Conservation (phyloP, 805 yeast species). For the Hyphopichia homilentoma region DNA sequence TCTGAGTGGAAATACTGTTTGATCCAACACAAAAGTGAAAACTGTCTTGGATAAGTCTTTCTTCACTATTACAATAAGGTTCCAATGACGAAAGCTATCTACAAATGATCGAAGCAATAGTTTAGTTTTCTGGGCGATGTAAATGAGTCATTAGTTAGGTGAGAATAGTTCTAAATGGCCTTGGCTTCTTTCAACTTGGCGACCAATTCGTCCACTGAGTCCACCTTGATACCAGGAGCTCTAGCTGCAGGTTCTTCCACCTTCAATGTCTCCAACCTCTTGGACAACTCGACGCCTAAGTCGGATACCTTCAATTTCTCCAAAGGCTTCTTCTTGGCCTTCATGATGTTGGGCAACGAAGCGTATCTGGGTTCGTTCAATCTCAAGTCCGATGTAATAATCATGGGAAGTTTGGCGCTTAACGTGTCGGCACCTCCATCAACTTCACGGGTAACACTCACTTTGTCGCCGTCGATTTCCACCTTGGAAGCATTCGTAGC, state of each 20-base stretch:
- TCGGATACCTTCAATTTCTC: slow-evolving; percentile 61
- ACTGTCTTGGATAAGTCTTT: too few relatives aligned
- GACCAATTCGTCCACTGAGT: slow-evolving; percentile 76
- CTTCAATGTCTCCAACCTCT: slow-evolving; percentile 63
- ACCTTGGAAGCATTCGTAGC: slow-evolving; percentile 94
- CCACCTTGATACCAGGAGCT: slow-evolving; percentile 77
- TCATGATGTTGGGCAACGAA: slow-evolving; percentile 95
- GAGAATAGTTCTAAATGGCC: slow-evolving; percentile 61
- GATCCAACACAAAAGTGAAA: too few relatives aligned
- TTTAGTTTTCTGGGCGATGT: too few relatives aligned
- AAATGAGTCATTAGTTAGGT: too few relatives aligned
- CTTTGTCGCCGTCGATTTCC: slow-evolving; percentile 51
- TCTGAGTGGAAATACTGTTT: too few relatives aligned
- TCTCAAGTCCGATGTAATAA: slow-evolving; percentile 90
- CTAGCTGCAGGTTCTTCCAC: slow-evolving; percentile 86
- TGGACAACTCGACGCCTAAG: slow-evolving; percentile 61
- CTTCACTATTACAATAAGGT: too few relatives aligned
- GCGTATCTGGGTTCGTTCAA: slow-evolving; percentile 94
- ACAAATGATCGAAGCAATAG: too few relatives aligned
- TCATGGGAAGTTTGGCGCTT: slow-evolving; percentile 72
- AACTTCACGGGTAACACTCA: slow-evolving; percentile 82
- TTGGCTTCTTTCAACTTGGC: slow-evolving; percentile 72
- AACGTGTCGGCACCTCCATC: slow-evolving; percentile 93
- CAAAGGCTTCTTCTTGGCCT: slow-evolving; percentile 95
- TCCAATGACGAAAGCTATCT: too few relatives aligned